phyloP scores from a whole-genome alignment of 352 stramenopile species.

The Pythium chondricola region DNA sequence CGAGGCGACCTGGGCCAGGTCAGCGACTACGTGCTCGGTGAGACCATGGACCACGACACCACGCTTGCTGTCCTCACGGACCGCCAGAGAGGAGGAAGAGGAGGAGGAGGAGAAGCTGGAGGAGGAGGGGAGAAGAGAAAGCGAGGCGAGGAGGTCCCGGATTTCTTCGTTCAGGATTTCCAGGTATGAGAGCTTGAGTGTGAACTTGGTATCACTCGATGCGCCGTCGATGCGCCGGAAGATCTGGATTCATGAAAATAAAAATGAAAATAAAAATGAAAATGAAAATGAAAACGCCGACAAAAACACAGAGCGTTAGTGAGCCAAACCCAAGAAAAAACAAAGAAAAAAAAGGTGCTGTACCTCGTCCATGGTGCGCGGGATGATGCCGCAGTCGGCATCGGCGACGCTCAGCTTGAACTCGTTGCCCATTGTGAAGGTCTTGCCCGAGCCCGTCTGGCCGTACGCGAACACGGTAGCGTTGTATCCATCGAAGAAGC shows the following conservation, averaged over 20 bases:
- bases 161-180: conserved; percentile 98
- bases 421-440: conserved; percentile 93
- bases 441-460: conserved; percentile 88
- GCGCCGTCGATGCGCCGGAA: conserved; percentile 32
- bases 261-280: too few species aligned
- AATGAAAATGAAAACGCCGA: too few species aligned
- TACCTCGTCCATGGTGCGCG: conserved; percentile 70
- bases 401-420: conserved; percentile 29
- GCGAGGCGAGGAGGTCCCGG: conserved; percentile 83
- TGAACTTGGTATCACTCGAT: conserved; percentile 26
- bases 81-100: conserved; percentile 28
- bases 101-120: too few species aligned
- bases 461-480: conserved; percentile 93
- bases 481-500: conserved; percentile 94
- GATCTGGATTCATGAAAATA: conserved; percentile 24
- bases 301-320: too few species aligned
- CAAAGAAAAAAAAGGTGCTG: too few species aligned
- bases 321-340: too few species aligned
- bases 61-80: conserved; percentile 87
- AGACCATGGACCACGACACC: conserved; percentile 87
- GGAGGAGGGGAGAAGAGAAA: conserved; percentile 77
- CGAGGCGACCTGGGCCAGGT: conserved; percentile 30
- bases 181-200: conserved; percentile 69
- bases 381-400: conserved; percentile 67
- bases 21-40: conserved; percentile 66